Evolutionary conservation across 495 filamentous ascomycete species (phyloP).

Genomic region (Talaromyces adpressus): DNA sequence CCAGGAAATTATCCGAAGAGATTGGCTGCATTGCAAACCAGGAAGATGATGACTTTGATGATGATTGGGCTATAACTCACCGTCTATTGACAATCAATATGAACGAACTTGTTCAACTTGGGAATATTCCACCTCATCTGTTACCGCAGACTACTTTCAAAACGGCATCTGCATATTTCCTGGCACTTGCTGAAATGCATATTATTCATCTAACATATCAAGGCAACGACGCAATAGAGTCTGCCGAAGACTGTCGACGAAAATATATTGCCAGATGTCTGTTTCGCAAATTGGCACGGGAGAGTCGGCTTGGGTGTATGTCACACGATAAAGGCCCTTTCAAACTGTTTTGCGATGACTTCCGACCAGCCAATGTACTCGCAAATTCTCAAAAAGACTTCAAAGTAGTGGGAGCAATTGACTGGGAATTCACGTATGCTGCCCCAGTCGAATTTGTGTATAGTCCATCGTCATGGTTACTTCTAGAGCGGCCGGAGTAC

Average conservation of each 20-base stretch:
- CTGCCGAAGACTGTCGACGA: conserved; percentile 32
- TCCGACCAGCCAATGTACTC: conserved; percentile 20
- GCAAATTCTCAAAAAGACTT: conserved; percentile 9
- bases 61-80: conserved; percentile 12
- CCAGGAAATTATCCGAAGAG: conserved; percentile 15
- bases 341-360: conserved; percentile 20
- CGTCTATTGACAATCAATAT: conserved; percentile 20
- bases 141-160: conserved; percentile 28
- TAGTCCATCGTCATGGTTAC: conserved; percentile 38
- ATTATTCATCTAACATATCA: conserved; percentile 30
- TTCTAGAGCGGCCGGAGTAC: conserved; percentile 26
- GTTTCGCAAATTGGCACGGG: conserved; percentile 25
- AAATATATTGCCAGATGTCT: conserved; percentile 36
- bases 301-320: conserved; percentile 12
- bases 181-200: conserved; percentile 36
- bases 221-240: conserved; percentile 32
- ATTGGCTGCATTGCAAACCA: conserved; percentile 23
- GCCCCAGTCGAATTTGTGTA: conserved; percentile 28
- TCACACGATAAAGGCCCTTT: conserved; percentile 13
- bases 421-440: conserved; percentile 38
- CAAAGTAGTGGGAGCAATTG: conserved; percentile 15
- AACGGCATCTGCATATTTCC: conserved; percentile 21
- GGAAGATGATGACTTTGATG: conserved; percentile 13
- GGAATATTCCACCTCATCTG: conserved; percentile 21
- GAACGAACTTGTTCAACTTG: conserved; percentile 25